Evolutionary conservation across 306 rosid genomes (phyloP).

Genomic region (Lupinus albus): DNA sequence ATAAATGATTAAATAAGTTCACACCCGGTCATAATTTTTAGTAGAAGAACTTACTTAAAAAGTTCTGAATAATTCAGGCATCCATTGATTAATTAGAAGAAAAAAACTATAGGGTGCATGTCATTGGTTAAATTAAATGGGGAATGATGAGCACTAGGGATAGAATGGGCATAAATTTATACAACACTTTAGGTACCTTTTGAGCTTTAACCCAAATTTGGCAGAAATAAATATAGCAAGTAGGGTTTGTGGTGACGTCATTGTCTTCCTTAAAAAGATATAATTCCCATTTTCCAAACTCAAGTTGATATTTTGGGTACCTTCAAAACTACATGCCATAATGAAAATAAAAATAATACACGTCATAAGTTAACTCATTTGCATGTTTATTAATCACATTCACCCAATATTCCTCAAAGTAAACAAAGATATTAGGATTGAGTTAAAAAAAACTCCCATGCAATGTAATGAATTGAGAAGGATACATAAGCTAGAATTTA

Average conservation of each 20-base stretch:
- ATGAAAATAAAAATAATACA: no score
- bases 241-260: neutral
- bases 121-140: neutral
- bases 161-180: neutral
- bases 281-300: slow-evolving; percentile 10
- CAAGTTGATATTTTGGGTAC: no score
- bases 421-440: slow-evolving; percentile 15
- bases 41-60: no score
- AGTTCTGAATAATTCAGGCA: no score
- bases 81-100: no score
- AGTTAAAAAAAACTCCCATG: no score
- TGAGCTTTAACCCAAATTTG: neutral
- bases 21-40: no score
- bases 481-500: no score
- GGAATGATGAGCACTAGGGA: neutral
- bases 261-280: neutral
- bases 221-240: neutral
- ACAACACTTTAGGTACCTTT: neutral
- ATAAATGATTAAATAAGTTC: no score
- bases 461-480: slow-evolving; percentile 7
- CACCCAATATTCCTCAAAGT: slow-evolving; percentile 31
- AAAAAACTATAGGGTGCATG: neutral
- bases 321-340: no score
- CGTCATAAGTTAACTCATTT: neutral
- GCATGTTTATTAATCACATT: neutral